These are phyloP conservation scores for Metschnikowia kofuensis DNA, from an alignment of 805 yeast genomes.

Conservation along the genomic window DNA sequence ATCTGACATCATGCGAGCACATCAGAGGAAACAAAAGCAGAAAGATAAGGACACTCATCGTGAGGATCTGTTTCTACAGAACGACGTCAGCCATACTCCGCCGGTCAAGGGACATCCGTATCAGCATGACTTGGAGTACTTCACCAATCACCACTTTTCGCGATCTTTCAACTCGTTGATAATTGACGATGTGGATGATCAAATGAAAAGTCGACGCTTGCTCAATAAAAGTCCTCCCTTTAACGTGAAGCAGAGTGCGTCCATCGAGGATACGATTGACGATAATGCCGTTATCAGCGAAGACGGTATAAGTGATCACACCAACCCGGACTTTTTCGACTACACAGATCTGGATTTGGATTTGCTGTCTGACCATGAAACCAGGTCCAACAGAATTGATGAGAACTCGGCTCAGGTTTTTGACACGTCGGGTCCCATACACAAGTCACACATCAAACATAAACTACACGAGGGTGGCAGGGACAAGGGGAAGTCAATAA, in stretches of 20 bases:
- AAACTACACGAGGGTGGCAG: no score
- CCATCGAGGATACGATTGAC: conserved; percentile 18
- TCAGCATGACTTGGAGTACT: conserved; percentile 27
- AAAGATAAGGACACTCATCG: not conserved
- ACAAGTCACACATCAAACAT: no score
- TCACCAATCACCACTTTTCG: conserved; percentile 39
- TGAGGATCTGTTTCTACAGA: not conserved
- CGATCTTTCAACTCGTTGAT: conserved; percentile 43
- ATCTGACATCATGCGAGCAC: no score
- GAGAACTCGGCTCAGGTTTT: no score
- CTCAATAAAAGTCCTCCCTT: conserved; percentile 43
- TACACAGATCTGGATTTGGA: conserved; percentile 15
- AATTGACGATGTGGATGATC: conserved; percentile 34
- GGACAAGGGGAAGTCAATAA: no score
- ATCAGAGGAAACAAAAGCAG: not conserved
- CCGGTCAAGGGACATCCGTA: conserved; percentile 4
- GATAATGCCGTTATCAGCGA: not conserved
- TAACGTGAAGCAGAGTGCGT: conserved; percentile 33
- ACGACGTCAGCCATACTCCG: not conserved
- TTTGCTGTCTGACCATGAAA: not conserved
- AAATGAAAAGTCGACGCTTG: conserved; percentile 17
- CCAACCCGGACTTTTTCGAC: conserved; percentile 17
- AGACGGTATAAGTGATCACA: not conserved
- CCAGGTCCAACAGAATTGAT: no score
- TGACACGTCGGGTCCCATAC: no score